Base-by-base conservation (phyloP, 2,329 filamentous ascomycete species). In the Stachybotrys elegans region DNA sequence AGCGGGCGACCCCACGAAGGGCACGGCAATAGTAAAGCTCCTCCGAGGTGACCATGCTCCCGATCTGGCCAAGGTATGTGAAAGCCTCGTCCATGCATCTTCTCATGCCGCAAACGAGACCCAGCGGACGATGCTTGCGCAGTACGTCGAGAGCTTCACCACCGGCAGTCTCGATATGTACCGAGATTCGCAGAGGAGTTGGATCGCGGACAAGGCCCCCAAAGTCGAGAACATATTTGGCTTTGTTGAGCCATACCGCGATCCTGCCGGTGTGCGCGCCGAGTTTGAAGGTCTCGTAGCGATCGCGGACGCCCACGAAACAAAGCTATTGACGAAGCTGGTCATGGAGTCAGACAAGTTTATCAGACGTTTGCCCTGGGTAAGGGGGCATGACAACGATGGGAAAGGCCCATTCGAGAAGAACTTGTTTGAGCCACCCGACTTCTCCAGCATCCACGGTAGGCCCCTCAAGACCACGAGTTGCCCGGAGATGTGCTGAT, bases 361-460 rank as follows among this genome's bases (percentile, higher is more conserved):
- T 61, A 88, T 89, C 39, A 76, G 78, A 2, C 76, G 79, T 43
- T 67, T 88, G 3, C 84, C 84, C 1, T 89, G 84, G 85, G 68
- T 72, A 9, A n/a, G n/a, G n/a, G 68, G 70, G 4, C 7, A 46
- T 4, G 57, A 60, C 9, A 66, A 65, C 46, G 54, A 59, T 35
- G 61, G 62, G 1, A 71, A 67, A 45, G 69, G 69, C 8, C 77
- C 78, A 0, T 89, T 88, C 56, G 85, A 89, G 60, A 88, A 87
- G 57, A 78, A 81, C 55, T 76, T 79, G 42, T 89, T 89, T 58
- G 68, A 86, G 12, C 78, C 79, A 29, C 85, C 85, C 0, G 84
- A 88, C 58, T 88, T 89, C 59, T 84, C 84, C 1, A 84, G 78
- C 12, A 69, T 89, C 4, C 84, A 89, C 54, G 75, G 86, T 48